Evolutionary conservation across 1,284 basidiomycete genomes (phyloP).

Genomic region (Trametes versicolor): DNA sequence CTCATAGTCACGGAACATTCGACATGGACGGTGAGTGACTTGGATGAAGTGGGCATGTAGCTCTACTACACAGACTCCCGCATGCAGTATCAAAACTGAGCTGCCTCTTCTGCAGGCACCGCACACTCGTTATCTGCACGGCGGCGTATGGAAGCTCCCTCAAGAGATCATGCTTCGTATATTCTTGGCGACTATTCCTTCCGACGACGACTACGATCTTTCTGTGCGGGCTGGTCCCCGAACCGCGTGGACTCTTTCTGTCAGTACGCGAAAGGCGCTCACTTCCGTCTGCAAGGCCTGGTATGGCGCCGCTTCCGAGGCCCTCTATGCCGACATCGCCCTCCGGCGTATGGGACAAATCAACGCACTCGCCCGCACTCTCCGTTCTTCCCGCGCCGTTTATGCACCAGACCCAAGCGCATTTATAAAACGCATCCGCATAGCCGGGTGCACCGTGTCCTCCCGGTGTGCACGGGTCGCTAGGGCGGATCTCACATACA

Average conservation of each 20-base stretch:
- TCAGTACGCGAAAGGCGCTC: constrained; percentile 10
- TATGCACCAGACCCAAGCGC: background rate
- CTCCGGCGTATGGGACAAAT: constrained; percentile 17
- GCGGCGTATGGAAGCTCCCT: background rate
- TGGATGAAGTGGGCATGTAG: too few species aligned
- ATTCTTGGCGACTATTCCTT: constrained; percentile 5
- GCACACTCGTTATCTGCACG: too few species aligned
- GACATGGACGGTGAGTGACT: too few species aligned
- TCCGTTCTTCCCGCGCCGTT: constrained; percentile 1
- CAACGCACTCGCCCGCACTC: constrained; percentile 10
- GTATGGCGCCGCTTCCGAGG: constrained; percentile 12
- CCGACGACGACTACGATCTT: background rate
- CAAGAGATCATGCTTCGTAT: constrained; percentile 9
- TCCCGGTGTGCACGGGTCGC: background rate
- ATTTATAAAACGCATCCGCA: constrained; percentile 8
- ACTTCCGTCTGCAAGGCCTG: constrained; percentile 14
- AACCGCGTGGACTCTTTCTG: constrained; percentile 6
- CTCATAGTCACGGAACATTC: too few species aligned
- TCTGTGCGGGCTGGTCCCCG: constrained; percentile 10
- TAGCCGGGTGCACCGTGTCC: constrained; percentile 1
- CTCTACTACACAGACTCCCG: too few species aligned
- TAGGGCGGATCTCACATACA: constrained; percentile 4
- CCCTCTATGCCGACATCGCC: constrained; percentile 16
- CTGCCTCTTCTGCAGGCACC: too few species aligned
- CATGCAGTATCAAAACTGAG: too few species aligned